A percentile compares a stretch with the other conserved stretches of the same genome.
These are phyloP conservation scores for Eimeria falciformis DNA, from an alignment of 169 alveolate genomes.

Conservation along the genomic window DNA sequence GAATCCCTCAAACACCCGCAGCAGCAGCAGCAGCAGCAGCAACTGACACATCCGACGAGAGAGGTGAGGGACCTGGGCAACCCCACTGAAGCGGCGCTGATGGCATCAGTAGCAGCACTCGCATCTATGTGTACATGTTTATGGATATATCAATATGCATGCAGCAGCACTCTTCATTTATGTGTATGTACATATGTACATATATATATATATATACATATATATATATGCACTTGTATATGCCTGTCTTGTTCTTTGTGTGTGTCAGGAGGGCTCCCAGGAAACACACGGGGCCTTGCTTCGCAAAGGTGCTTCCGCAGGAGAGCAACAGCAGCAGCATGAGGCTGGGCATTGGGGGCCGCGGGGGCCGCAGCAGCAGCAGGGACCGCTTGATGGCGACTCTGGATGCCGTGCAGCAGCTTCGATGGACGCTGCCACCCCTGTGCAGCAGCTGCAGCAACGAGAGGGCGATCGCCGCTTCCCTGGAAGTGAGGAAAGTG, in stretches of 20 bases:
- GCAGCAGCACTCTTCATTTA: background rate
- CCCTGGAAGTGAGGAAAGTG: background rate
- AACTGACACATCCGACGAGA: slow-evolving; percentile 2
- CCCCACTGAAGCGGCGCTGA: background rate
- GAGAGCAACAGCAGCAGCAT: background rate
- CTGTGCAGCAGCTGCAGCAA: slow-evolving; percentile 17
- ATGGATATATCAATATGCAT: background rate
- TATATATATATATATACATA: background rate
- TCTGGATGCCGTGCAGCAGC: background rate
- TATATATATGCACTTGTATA: background rate
- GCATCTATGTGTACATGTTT: background rate
- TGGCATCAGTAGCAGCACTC: background rate
- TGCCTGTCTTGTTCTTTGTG: no score
- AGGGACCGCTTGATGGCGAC: background rate
- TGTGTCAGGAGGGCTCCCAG: no score
- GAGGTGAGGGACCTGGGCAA: background rate
- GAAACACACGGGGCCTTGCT: no score
- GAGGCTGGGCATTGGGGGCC: background rate
- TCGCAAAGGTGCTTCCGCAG: no score
- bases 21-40: slow-evolving; percentile 59
- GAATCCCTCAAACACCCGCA: slow-evolving; percentile 6
- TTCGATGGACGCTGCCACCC: background rate
- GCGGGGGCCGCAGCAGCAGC: slow-evolving; percentile 30
- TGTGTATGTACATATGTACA: background rate
- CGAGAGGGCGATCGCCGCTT: background rate